These are phyloP conservation scores for Arxiozyma bovina DNA, from an alignment of 1,139 yeast species.

Conservation along the genomic window DNA sequence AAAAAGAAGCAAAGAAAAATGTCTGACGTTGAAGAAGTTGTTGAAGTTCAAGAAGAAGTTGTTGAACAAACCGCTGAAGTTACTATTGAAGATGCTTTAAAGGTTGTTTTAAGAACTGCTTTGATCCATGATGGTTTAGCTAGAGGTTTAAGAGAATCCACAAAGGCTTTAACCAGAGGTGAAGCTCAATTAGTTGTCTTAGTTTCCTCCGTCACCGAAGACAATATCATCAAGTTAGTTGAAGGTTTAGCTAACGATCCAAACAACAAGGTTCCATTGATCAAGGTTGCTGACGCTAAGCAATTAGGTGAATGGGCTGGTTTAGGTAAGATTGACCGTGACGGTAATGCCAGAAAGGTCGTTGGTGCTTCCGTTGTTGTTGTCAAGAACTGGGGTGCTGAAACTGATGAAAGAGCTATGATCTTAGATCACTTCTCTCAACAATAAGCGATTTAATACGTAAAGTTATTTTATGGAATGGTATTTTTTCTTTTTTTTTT, in stretches of 20 bases:
- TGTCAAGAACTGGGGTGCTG: constrained; percentile 99
- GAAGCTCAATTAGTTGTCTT: constrained; percentile 97
- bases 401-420: constrained; percentile 95
- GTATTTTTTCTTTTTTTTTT: too few species aligned
- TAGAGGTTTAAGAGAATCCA: constrained; percentile 99
- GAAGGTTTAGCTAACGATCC: constrained; percentile 99
- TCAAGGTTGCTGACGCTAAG: constrained; percentile 99
- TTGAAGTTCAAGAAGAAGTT: constrained; percentile 73
- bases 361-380: constrained; percentile 99
- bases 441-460: constrained; percentile 36
- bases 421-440: constrained; percentile 94
- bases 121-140: constrained; percentile 99
- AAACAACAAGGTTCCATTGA: constrained; percentile 92
- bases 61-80: constrained; percentile 81
- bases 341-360: constrained; percentile 99
- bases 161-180: constrained; percentile 96
- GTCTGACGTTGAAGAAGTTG: constrained; percentile 81
- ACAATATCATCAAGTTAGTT: constrained; percentile 90
- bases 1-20: constrained; percentile 40
- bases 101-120: constrained; percentile 96
- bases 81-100: constrained; percentile 97
- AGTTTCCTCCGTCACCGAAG: constrained; percentile 98
- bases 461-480: background rate
- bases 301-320: constrained; percentile 99
- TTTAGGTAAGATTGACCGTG: constrained; percentile 99